Base-by-base conservation (phyloP, 495 filamentous ascomycete genomes). In the Tuber magnatum region DNA sequence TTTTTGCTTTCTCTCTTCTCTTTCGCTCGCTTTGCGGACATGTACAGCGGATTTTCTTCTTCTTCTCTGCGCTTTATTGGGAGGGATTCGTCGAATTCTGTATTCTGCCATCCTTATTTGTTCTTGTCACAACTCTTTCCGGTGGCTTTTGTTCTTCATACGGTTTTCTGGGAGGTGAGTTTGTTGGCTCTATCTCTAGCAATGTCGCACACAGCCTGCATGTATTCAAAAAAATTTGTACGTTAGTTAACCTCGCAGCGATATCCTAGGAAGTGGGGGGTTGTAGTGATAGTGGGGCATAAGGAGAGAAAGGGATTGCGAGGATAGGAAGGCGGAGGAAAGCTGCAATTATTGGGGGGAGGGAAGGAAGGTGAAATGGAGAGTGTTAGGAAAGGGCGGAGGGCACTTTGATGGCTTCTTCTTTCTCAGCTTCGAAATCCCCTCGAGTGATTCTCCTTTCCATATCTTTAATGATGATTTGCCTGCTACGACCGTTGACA, bases 381-480 rank as follows among this genome's bases (percentile, higher is more conserved):
- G 28, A 48, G 32, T 24, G 72, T 71, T 20, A 73, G 77, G 73
- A 80, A 76, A 71, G 74, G 73, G 74, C 78, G 71, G 69, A 69
- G 71, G 72, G 79, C 73, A 82, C 86, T 74, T 91, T 87, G 74
- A 97, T 92, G 38, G 88, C 93, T 80, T 91, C 93, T 77, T 83
- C 82, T 77, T 92, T 88, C 84, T 97, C 95, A 22, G 83, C 84
- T 73, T 88, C 85, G 44, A 88, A 82, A 84, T 96, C 87, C 14
- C 87, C 89, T 74, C 90, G 86, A 28, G 86, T 88, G 83, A 97
- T 97, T 74, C 95, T 87, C 76, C 86, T 81, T 71, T 88, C 86
- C 92, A 97, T 97, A 83, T 97, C 92, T 74, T 88, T 87, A 91
- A 97, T 92, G 61, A 99, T 91, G 74, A 88, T 86, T 35, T 86